These are phyloP conservation scores for Leishmania aethiopica DNA, from an alignment of 208 protist species.

Conservation along the genomic window DNA sequence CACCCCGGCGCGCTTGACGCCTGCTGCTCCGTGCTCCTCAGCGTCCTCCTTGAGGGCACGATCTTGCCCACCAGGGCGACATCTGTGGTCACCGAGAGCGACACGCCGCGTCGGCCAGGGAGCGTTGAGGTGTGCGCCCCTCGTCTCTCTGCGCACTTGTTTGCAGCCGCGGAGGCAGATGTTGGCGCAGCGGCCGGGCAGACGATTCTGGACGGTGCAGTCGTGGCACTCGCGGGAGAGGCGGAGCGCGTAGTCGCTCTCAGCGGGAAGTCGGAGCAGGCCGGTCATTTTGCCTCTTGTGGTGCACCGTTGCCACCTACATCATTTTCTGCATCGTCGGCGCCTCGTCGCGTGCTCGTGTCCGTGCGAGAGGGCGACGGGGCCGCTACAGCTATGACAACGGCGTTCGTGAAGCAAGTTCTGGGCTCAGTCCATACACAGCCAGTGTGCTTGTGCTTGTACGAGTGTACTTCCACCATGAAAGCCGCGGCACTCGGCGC, in stretches of 20 bases:
- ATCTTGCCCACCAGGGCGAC: neutral
- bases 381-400: too few species aligned
- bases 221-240: slow-evolving; percentile 4
- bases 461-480: slow-evolving; percentile 27
- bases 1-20: slow-evolving; percentile 53
- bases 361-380: slow-evolving; percentile 9
- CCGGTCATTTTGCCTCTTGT: neutral
- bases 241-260: neutral
- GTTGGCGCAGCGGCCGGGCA: slow-evolving; percentile 20
- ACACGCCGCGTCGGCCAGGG: neutral
- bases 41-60: slow-evolving; percentile 37
- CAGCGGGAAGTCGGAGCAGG: neutral
- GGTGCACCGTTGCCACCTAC: neutral
- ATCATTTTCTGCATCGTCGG: neutral
- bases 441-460: slow-evolving; percentile 20
- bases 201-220: slow-evolving; percentile 15
- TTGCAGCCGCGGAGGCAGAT: neutral
- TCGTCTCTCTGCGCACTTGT: neutral
- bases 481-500: neutral
- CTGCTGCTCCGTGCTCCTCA: slow-evolving; percentile 54
- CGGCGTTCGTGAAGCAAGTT: neutral
- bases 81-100: neutral
- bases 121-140: neutral
- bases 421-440: neutral
- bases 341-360: slow-evolving; percentile 8